Evolutionary conservation across 1,284 basidiomycete species (phyloP), one percentile per base, ranked within the genome.

Genomic region (Inonotus obliquus): DNA sequence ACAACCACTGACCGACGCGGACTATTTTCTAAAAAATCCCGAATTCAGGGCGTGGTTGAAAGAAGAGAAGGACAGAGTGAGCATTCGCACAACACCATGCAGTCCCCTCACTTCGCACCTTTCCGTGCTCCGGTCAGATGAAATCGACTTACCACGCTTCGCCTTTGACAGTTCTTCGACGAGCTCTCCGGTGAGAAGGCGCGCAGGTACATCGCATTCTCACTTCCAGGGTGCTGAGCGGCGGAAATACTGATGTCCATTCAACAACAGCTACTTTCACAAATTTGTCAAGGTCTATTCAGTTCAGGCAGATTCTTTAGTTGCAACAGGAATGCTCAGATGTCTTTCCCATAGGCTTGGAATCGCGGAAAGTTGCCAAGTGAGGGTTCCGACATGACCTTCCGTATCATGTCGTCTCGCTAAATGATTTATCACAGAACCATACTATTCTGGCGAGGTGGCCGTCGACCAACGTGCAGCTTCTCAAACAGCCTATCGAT

Each of bases 41-140:
- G 90, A 92, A 68, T 92, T 92, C 69, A 79, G 85, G 64, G 71
- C 81, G 49, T 92, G 90, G 90, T 76, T 92, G 63, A 90, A 85
- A 70, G 85, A 89, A 45, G 87, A 89, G 74, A 91, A 89, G 70
- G 77, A 77, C 63, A 91, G 88, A 81, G 89, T 89, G 57, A 59
- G 77, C 68, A 5, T 49, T n/a, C 29, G 45, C 19, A 23, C 32
- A 35, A 54, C 27, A 25, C n/a, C 54, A 41, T 21, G 37, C 4
- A 29, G 23, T 37, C 4, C n/a, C 17, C n/a, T 39, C 41, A 10
- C 54, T 14, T 25, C 19, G 25, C 54, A 1, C 10, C 37, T 41
- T 41, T 55, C 38, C 37, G n/a, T 25, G n/a, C 54, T 45, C 41
- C 38, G 37, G 23, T 29, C 39, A 44, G 55, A 29, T 35, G 27